phyloP scores from a whole-genome alignment of 2,329 filamentous ascomycete species.

The Cladosporium oxysporum region DNA sequence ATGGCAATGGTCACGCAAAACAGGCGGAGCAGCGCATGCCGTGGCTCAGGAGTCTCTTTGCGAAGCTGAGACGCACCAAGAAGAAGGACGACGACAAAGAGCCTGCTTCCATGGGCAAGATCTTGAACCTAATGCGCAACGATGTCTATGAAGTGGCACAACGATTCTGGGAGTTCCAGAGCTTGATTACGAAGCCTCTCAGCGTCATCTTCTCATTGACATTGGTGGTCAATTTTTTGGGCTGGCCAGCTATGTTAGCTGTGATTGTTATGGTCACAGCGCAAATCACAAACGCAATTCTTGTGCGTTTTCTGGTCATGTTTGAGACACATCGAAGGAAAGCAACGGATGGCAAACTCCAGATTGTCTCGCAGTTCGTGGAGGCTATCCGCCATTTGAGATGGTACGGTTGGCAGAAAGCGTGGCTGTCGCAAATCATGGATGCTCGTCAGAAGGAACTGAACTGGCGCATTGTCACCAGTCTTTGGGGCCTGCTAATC shows the following conservation, averaged over 20 bases:
- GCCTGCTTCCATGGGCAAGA: constrained; percentile 83
- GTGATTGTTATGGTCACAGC: constrained; percentile 63
- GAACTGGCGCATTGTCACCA: constrained; percentile 63
- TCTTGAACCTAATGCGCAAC: constrained; percentile 79
- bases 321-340: constrained; percentile 71
- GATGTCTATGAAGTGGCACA: constrained; percentile 83
- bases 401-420: constrained; percentile 80
- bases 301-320: constrained; percentile 66
- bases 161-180: constrained; percentile 80
- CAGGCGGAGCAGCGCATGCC: constrained; percentile 1
- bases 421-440: constrained; percentile 72
- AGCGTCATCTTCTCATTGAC: constrained; percentile 72
- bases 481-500: constrained; percentile 64
- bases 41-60: background rate
- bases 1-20: constrained; percentile 27
- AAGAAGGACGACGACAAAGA: constrained; percentile 44
- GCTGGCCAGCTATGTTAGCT: constrained; percentile 73
- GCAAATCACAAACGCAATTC: constrained; percentile 67
- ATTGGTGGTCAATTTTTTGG: constrained; percentile 76
- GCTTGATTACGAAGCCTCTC: constrained; percentile 73
- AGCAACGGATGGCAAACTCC: constrained; percentile 75
- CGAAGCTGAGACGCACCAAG: constrained; percentile 29
- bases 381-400: constrained; percentile 79
- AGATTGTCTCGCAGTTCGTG: constrained; percentile 82
- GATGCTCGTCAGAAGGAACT: constrained; percentile 68